Base-by-base conservation (phyloP, 108 stramenopile genomes). In the Skeletonema costatum region DNA sequence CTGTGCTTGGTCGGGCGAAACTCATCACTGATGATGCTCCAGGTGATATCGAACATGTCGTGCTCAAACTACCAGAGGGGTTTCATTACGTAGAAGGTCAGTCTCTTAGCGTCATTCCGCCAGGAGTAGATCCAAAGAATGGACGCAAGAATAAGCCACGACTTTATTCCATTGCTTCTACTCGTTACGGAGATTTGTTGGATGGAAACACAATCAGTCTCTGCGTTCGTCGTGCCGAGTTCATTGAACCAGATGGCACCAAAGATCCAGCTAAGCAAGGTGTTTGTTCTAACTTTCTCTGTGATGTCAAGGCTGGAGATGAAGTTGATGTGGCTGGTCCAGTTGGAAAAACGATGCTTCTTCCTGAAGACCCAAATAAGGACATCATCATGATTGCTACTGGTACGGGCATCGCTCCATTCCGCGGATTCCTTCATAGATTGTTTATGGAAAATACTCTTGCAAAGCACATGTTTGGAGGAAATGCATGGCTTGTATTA, bases 321-420 rank as follows among this genome's bases (percentile, higher is more conserved):
- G 61, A 58, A 25, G 87, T 93, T 32, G 31, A 64, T 13, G 91
- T 96, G 13, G 92, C 95, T 5, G 95, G 95, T 38, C 92, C 95
- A 6, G 89, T 93, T 32, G 95, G 95, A 6, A 96, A 96, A 77
- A 92, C 92, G 16, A 93, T 96, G 95, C 67, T 93, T n/a, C 64
- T 96, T 11, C 95, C 95, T 5, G 62, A 87, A 16, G 85, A 90
- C 81, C 84, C 89, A 16, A 74, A 65, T 32, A 85, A 71, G 63
- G 92, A 93, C 66, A 73, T 96, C 31, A 93, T 96, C 77, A 93
- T 96, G 93, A 91, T 96, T 44, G 95, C 92, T 5, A 96, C 95
- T 11, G 95, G 95, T 4, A 96, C 95, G 7, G 95, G 95, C 11
- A 91, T 96, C 81, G 95, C 95, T 0, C 95, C 95, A 53, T 96